phyloP scores from a whole-genome alignment of 371 early-diverging fungal genomes.

The Mortierella sp. region DNA sequence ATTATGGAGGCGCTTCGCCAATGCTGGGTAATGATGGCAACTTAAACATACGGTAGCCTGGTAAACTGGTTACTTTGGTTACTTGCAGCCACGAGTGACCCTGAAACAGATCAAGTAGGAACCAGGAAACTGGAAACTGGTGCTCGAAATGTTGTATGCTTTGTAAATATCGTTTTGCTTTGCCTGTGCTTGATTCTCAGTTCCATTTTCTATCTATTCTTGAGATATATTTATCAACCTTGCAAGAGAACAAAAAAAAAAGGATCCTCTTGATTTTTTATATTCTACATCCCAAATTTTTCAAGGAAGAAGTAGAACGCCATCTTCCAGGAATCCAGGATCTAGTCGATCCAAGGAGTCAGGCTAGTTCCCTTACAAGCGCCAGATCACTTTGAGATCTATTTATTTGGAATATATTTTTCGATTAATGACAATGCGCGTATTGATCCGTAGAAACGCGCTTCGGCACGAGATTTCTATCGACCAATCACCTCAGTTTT shows the following conservation, averaged over 20 bases:
- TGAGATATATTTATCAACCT: background rate
- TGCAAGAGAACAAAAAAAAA: background rate
- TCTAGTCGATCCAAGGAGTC: background rate
- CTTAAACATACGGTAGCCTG: background rate
- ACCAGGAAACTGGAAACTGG: background rate
- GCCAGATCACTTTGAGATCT: slow-evolving; percentile 4
- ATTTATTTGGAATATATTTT: slow-evolving; percentile 1
- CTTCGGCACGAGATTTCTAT: background rate
- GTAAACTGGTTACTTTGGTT: background rate
- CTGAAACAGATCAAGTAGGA: slow-evolving; percentile 5
- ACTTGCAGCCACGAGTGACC: background rate
- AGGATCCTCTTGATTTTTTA: too few species aligned
- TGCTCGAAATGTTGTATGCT: background rate
- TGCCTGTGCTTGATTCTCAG: background rate
- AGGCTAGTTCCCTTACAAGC: background rate
- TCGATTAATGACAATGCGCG: background rate
- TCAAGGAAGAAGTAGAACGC: background rate
- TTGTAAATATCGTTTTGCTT: background rate
- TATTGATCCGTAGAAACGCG: slow-evolving; percentile 2
- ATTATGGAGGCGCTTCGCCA: background rate
- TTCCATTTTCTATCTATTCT: background rate
- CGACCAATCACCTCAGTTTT: too few species aligned
- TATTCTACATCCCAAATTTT: slow-evolving; percentile 1
- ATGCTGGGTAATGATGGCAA: background rate
- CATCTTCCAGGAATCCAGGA: background rate